phyloP scores from a whole-genome alignment of 78 protist species.

The Fonticula alba region DNA sequence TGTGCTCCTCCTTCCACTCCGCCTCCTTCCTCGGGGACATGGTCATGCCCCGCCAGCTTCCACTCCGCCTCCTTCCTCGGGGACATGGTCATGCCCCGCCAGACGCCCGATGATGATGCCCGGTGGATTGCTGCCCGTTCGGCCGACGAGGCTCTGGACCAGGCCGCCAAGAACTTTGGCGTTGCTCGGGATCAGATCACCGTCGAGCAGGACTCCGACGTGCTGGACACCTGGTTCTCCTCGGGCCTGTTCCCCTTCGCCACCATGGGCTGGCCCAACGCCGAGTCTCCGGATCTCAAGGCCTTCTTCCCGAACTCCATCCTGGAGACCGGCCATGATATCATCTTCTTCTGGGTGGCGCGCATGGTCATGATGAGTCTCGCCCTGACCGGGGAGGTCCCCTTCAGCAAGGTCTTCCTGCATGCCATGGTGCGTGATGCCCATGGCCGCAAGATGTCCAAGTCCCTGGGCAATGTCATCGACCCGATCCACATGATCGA shows the following conservation, averaged over 20 bases:
- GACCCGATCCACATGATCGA: conserved; percentile 61
- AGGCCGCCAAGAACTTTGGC: too few relatives aligned
- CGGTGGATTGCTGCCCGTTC: too few relatives aligned
- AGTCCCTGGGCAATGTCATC: conserved; percentile 80
- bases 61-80: too few relatives aligned
- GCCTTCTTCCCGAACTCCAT: conserved; percentile 54
- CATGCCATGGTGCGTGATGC: conserved; percentile 63
- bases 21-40: too few relatives aligned
- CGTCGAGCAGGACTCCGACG: conserved; percentile 69
- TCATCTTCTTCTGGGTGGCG: conserved; percentile 91
- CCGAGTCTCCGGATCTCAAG: conserved; percentile 12
- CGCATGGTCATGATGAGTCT: conserved; percentile 79
- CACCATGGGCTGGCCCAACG: conserved; percentile 31
- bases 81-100: too few relatives aligned
- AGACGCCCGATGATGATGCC: too few relatives aligned
- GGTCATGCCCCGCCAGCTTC: too few relatives aligned
- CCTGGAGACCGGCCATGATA: conserved; percentile 83
- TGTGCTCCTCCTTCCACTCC: too few relatives aligned
- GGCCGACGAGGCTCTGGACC: too few relatives aligned
- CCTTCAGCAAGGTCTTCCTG: conserved; percentile 12
- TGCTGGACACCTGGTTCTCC: conserved; percentile 89
- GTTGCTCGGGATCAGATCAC: too few relatives aligned
- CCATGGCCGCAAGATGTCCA: conserved; percentile 91
- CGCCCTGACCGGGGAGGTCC: conserved; percentile 19
- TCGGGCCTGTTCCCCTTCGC: conserved; percentile 65